Evolutionary conservation across 176 grass and related monocot genomes (phyloP).

Genomic region (Avena insularis): DNA sequence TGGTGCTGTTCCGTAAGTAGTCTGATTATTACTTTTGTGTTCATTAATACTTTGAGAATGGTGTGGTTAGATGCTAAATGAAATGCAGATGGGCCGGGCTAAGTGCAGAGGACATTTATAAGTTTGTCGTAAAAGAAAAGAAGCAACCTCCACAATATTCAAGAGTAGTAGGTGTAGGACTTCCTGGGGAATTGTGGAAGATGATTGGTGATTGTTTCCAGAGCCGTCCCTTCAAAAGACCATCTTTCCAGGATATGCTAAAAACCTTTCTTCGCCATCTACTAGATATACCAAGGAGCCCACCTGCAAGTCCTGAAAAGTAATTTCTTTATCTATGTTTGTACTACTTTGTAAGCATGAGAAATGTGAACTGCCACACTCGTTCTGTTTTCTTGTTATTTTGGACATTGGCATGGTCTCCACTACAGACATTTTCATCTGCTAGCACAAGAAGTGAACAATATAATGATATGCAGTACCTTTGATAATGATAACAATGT

Average conservation of each 20-base stretch:
- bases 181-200: constrained; percentile 99
- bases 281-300: constrained; percentile 90
- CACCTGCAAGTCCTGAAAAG: constrained; percentile 90
- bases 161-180: constrained; percentile 94
- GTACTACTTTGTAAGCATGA: constrained; percentile 29
- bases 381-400: neutral
- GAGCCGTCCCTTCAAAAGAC: constrained; percentile 77
- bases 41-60: constrained; percentile 47
- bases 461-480: constrained; percentile 7
- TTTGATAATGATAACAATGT: neutral
- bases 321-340: constrained; percentile 55
- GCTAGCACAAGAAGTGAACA: neutral
- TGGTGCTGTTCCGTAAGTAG: constrained; percentile 98
- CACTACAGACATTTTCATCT: neutral
- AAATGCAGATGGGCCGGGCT: constrained; percentile 97
- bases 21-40: constrained; percentile 55
- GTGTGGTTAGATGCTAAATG: constrained; percentile 51
- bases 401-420: neutral
- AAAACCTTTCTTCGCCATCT: constrained; percentile 95
- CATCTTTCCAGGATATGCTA: constrained; percentile 94
- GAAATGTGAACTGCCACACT: constrained; percentile 13
- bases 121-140: constrained; percentile 83
- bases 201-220: constrained; percentile 99
- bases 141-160: constrained; percentile 95
- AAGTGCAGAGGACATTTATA: constrained; percentile 88